Base-by-base conservation (phyloP, 192 early-diverging fungal genomes). In the Backusella sp. region DNA sequence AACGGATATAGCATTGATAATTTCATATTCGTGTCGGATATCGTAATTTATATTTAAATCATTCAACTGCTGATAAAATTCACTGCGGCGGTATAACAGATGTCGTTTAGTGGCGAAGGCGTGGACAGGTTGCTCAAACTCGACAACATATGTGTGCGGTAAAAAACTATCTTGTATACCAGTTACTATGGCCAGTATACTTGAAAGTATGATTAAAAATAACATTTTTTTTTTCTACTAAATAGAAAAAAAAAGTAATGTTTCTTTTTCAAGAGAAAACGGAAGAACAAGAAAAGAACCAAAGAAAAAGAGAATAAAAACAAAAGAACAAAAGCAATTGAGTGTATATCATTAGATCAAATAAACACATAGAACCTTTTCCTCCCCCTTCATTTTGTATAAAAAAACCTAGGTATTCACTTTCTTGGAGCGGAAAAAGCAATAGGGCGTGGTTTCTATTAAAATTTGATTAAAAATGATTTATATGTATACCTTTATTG, bases 1-100 rank as follows among this genome's bases (percentile, higher is more conserved):
- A 34, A 89, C 65, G 28, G 88, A 80, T 30, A 86, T 80, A 7
- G 85, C 83, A 70, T 86, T 84, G 35, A 89, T 84, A 41, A 83
- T 35, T 35, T 82, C 69, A 32, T 81, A 85, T 56, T 83, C 81
- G 41, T 91, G 81, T 23, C 81, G 81, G 2, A 83, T 36, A 44
- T 65, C 5, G 66, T 83, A 73, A 0, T 42, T 72, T 21, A 83
- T 76, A 28, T 83, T 83, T 9, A 71, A 37, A 26, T 36, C 34
- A 14, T 73, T 30, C 19, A 83, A 42, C 7, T 77, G 72, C 42
- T 72, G 21, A 68, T 79, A 79, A 32, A 83, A 77, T 42, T 70
- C 21, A n/a, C 66, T 71, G 1, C 81, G 81, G 21, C 68, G 36
- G 3, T 72, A 23, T 28, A 66, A 53, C 5, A 77, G 32, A 36